These are phyloP conservation scores for Batrachochytrium dendrobatidis DNA, from an alignment of 371 early-diverging fungal genomes.

Conservation along the genomic window DNA sequence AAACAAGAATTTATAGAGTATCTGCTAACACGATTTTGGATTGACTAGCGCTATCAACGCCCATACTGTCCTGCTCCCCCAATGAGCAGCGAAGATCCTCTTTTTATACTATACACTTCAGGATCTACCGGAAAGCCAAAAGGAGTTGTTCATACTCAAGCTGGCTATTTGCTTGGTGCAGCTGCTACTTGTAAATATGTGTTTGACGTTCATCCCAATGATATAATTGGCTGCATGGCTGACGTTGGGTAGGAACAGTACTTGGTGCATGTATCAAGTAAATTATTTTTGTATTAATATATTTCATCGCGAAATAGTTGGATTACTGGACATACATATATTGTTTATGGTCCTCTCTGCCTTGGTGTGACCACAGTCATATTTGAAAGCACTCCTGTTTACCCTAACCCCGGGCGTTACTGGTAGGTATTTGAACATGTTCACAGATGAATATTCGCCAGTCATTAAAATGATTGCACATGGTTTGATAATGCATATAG, in stretches of 20 bases:
- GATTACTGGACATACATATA: conserved; percentile 82
- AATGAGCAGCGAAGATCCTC: conserved; percentile 77
- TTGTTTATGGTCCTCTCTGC: conserved; percentile 84
- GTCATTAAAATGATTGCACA: conserved; percentile 3
- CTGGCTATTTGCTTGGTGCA: conserved; percentile 90
- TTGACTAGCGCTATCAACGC: conserved; percentile 46
- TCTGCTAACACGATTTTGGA: neutral
- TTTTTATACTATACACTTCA: conserved; percentile 92
- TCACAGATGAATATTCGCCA: conserved; percentile 10
- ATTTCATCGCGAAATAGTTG: conserved; percentile 18
- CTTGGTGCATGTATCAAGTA: neutral
- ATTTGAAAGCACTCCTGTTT: conserved; percentile 83
- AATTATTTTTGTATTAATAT: neutral
- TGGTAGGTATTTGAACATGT: conserved; percentile 59
- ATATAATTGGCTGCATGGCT: conserved; percentile 71
- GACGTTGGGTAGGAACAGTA: conserved; percentile 55
- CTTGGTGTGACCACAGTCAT: conserved; percentile 80
- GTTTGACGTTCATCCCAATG: conserved; percentile 65
- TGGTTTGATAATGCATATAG: no score
- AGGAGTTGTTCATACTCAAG: conserved; percentile 91
- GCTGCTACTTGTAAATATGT: conserved; percentile 70
- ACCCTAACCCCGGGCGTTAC: conserved; percentile 76
- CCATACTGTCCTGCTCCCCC: conserved; percentile 68
- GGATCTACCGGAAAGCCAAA: conserved; percentile 94
- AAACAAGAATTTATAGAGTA: neutral